Evolutionary conservation across 2,329 filamentous ascomycete genomes (phyloP), one percentile per base, ranked within the genome.

Genomic region (Fusarium sp.): DNA sequence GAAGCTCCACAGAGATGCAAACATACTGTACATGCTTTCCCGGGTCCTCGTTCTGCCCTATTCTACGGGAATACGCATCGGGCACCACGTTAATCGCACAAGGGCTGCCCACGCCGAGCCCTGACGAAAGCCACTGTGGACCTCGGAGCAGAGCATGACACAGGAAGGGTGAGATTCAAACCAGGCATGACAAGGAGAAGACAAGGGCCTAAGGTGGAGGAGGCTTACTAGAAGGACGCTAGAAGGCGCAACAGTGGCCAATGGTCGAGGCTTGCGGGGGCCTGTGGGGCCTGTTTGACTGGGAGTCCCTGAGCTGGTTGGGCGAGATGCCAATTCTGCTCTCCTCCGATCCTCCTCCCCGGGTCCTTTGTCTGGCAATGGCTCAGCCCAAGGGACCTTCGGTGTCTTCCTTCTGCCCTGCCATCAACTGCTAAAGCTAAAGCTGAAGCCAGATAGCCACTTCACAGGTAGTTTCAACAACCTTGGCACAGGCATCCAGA

Each of bases 191-290:
- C 59, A 58, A 51, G 55, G 55, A 47, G 28, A 47, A 46, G 15
- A 47, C 58, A 57, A 36, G 52, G 46, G 18, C 28, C 27, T 46
- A 40, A 39, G 50, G 60, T 59, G 67, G 64, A 50, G 16, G 34
- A 27, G 60, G 44, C 39, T 61, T 68, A 56, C 73, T 75, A 74
- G 73, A 75, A 75, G 60, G 68, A 50, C 73, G 73, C 74, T 76
- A 76, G 74, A 76, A 76, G 62, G 65, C 47, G 56, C 62, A 18
- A 61, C 48, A 61, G 66, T 64, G 68, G 60, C 59, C 59, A 71
- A 62, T 67, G 36, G 50, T 62, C 62, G 51, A 36, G 37, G 62
- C 23, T 46, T 15, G 30, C 39, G 51, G 64, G 65, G 54, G 44
- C 39, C 52, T 27, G 57, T 60, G 47, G 57, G 58, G 39, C 30